Conservation (phyloP, 2,329 filamentous ascomycete genomes). For the Neonectria neomacrospora region DNA sequence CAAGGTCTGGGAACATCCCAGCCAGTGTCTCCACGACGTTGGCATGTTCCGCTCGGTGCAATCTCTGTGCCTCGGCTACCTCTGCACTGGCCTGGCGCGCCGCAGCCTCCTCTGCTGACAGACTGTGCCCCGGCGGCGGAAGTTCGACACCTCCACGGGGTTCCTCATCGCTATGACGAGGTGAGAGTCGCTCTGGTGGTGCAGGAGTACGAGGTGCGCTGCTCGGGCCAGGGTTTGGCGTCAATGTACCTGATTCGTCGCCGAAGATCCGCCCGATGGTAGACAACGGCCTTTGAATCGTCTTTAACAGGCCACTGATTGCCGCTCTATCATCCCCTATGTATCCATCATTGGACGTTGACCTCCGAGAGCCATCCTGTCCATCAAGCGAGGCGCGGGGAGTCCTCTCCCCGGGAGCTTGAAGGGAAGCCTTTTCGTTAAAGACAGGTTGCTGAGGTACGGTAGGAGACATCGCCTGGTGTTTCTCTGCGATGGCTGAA, state of each 20-base stretch:
- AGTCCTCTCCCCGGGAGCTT: conserved; percentile 45
- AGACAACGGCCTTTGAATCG: conserved; percentile 89
- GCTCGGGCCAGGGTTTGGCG: conserved; percentile 44
- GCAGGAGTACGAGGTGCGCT: conserved; percentile 53
- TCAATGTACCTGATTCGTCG: conserved; percentile 64
- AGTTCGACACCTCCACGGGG: conserved; percentile 47
- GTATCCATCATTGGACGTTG: conserved; percentile 65
- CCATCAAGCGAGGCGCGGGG: conserved; percentile 57
- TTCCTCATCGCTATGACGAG: conserved; percentile 48
- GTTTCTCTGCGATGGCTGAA: conserved; percentile 92
- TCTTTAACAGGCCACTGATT: conserved; percentile 85
- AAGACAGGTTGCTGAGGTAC: conserved; percentile 52
- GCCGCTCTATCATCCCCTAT: conserved; percentile 78
- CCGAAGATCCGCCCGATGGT: conserved; percentile 97
- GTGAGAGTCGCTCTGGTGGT: conserved; percentile 47
- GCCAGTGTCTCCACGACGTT: conserved; percentile 94
- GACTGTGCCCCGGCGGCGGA: conserved; percentile 53
- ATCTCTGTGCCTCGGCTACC: conserved; percentile 83
- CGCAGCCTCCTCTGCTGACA: conserved; percentile 86
- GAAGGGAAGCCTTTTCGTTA: conserved; percentile 57
- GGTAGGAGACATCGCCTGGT: conserved; percentile 66
- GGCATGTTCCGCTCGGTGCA: conserved; percentile 85
- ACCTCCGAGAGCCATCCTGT: conserved; percentile 58
- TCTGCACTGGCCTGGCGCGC: conserved; percentile 92
- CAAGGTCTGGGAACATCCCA: conserved; percentile 96